phyloP scores from a whole-genome alignment of 2,329 filamentous ascomycete genomes.

The Lecanicillium sp. region DNA sequence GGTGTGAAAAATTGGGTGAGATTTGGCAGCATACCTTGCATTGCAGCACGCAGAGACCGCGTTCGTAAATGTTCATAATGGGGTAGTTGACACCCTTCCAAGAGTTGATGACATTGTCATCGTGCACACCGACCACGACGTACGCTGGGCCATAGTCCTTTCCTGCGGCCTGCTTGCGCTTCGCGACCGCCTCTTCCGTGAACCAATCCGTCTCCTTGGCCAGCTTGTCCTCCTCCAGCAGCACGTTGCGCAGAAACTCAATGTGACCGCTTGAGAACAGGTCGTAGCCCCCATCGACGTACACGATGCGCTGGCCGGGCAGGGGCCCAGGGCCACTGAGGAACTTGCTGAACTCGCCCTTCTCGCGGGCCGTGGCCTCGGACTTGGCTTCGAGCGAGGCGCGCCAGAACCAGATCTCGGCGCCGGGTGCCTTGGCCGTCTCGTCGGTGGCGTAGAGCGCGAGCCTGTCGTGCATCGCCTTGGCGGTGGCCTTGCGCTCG shows the following conservation, averaged over 20 bases:
- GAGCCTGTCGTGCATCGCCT: slow-evolving; percentile 71
- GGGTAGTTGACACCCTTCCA: slow-evolving; percentile 98
- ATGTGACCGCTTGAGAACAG: slow-evolving; percentile 96
- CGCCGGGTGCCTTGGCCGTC: slow-evolving; percentile 69
- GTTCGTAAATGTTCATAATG: slow-evolving; percentile 99
- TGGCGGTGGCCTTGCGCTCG: slow-evolving; percentile 58
- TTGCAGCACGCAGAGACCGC: slow-evolving; percentile 89
- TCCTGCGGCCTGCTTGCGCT: slow-evolving; percentile 56
- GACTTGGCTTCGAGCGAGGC: slow-evolving; percentile 44
- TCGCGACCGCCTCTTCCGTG: slow-evolving; percentile 53
- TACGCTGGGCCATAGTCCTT: slow-evolving; percentile 76
- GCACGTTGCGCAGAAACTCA: slow-evolving; percentile 79
- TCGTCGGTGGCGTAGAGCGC: slow-evolving; percentile 82
- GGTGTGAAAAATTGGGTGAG: slow-evolving; percentile 1
- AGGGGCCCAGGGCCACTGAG: slow-evolving; percentile 65
- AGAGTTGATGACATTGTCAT: slow-evolving; percentile 89
- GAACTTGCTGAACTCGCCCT: slow-evolving; percentile 60
- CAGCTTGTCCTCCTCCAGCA: slow-evolving; percentile 63
- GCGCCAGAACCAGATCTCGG: slow-evolving; percentile 81
- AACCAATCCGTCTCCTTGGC: slow-evolving; percentile 70
- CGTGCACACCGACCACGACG: slow-evolving; percentile 89
- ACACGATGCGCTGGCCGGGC: slow-evolving; percentile 78
- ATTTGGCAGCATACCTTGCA: slow-evolving; percentile 62
- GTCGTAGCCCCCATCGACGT: slow-evolving; percentile 95
- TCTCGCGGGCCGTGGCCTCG: slow-evolving; percentile 40